phyloP scores from a whole-genome alignment of 225 moss, liverwort and hornwort genomes.

The Pseudisothecium myosuroides region DNA sequence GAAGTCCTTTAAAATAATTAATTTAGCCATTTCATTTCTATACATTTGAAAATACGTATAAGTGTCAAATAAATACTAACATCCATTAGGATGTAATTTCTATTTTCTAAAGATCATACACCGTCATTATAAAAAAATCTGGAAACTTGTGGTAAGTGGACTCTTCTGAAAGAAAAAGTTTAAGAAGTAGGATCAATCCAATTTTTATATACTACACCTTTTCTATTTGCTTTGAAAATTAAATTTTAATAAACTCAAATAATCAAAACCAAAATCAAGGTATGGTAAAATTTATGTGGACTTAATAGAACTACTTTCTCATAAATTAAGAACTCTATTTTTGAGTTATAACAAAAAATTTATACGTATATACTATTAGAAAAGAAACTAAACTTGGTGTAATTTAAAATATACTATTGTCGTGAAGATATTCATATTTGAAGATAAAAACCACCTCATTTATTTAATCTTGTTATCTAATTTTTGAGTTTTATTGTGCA shows the following conservation, averaged over 20 bases:
- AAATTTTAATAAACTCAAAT: no score
- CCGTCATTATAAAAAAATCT: neutral
- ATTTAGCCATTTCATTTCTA: no score
- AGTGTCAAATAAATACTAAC: neutral
- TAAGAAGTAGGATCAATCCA: neutral
- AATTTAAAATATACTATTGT: neutral
- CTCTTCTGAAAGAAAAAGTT: neutral
- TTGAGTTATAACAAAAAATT: no score
- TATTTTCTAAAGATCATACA: neutral
- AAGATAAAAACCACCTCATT: neutral
- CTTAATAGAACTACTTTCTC: neutral
- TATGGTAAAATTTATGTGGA: neutral
- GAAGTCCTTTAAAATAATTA: neutral
- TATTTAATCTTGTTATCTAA: neutral
- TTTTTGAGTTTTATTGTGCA: neutral
- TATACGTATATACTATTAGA: no score
- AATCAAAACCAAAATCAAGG: neutral
- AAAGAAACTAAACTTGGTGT: rapidly evolving
- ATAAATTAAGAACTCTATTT: neutral
- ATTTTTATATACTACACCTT: neutral
- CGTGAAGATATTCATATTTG: neutral
- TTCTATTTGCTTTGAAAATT: neutral
- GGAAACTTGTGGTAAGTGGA: rapidly evolving
- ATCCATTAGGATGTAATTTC: neutral
- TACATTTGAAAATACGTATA: neutral